Percentiles rank a stretch among this genome's conserved stretches.
Conservation (phyloP, 1,284 basidiomycete species). For the Boletus mariae region DNA sequence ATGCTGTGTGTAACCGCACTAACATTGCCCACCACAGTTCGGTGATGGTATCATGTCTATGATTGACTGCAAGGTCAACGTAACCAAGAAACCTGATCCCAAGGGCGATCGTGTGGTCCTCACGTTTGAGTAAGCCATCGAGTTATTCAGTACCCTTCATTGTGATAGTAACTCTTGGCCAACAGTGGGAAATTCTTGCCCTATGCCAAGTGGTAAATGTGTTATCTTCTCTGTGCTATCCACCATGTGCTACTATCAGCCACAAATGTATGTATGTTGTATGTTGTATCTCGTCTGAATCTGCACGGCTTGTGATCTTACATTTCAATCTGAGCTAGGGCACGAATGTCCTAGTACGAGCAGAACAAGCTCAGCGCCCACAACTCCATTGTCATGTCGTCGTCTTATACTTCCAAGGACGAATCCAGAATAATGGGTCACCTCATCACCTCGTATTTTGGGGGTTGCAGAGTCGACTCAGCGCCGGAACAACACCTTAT, state of each 20-base stretch:
- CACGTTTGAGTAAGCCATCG: slow-evolving; percentile 71
- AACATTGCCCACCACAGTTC: slow-evolving; percentile 47
- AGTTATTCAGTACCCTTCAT: not conserved
- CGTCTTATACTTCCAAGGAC: too few species aligned
- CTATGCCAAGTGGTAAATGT: slow-evolving; percentile 58
- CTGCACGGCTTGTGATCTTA: too few species aligned
- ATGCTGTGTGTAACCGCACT: not conserved
- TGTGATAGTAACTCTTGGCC: slow-evolving; percentile 4
- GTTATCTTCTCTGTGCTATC: not conserved
- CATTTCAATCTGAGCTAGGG: too few species aligned
- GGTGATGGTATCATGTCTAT: slow-evolving; percentile 92
- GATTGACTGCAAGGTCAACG: slow-evolving; percentile 77
- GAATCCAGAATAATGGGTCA: too few species aligned
- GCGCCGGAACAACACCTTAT: too few species aligned
- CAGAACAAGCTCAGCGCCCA: too few species aligned
- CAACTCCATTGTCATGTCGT: too few species aligned
- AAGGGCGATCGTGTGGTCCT: slow-evolving; percentile 81
- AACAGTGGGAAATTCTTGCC: slow-evolving; percentile 70
- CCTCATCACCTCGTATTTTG: too few species aligned
- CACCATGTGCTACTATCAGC: not conserved
- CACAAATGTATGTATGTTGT: not conserved
- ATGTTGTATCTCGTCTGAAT: not conserved
- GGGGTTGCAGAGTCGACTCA: too few species aligned
- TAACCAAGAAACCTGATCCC: slow-evolving; percentile 74
- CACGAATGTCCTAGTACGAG: too few species aligned